Evolutionary conservation across 345 rosid species (phyloP).

Genomic region (Raphanus raphanistrum): DNA sequence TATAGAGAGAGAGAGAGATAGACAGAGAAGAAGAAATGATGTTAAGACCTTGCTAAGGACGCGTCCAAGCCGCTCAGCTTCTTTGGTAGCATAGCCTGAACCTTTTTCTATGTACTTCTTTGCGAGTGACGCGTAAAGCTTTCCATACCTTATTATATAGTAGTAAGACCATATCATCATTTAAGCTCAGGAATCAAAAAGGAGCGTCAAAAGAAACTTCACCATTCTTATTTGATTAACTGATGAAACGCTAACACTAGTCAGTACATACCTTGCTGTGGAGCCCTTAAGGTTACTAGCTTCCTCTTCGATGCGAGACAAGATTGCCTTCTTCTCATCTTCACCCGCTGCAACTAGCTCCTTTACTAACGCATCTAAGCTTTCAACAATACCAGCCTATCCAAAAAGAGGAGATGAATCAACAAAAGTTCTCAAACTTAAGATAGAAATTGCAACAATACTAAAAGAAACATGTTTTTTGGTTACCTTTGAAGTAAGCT

Average conservation of each 20-base stretch:
- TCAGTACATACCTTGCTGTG: constrained; percentile 49
- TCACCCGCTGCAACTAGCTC: constrained; percentile 72
- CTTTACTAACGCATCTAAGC: constrained; percentile 76
- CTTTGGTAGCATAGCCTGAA: constrained; percentile 72
- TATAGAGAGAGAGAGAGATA: background rate
- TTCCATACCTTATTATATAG: constrained; percentile 61
- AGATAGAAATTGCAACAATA: background rate
- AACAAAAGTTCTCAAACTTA: background rate
- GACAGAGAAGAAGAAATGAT: background rate
- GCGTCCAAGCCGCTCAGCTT: constrained; percentile 75
- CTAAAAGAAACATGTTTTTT: background rate
- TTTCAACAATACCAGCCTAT: constrained; percentile 91
- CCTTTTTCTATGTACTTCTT: constrained; percentile 78
- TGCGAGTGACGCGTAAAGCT: constrained; percentile 77
- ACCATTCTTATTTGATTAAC: background rate
- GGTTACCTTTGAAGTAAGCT: constrained; percentile 65
- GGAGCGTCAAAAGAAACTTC: background rate
- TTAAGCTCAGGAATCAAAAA: background rate
- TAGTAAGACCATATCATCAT: constrained; percentile 7
- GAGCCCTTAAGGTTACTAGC: constrained; percentile 72
- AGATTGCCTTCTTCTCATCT: constrained; percentile 72
- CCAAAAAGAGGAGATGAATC: background rate
- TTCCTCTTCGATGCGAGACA: constrained; percentile 72
- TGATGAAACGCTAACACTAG: background rate
- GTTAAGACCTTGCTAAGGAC: constrained; percentile 70